Evolutionary conservation across 306 rosid species (phyloP).

Genomic region (Cicer yamashitae): DNA sequence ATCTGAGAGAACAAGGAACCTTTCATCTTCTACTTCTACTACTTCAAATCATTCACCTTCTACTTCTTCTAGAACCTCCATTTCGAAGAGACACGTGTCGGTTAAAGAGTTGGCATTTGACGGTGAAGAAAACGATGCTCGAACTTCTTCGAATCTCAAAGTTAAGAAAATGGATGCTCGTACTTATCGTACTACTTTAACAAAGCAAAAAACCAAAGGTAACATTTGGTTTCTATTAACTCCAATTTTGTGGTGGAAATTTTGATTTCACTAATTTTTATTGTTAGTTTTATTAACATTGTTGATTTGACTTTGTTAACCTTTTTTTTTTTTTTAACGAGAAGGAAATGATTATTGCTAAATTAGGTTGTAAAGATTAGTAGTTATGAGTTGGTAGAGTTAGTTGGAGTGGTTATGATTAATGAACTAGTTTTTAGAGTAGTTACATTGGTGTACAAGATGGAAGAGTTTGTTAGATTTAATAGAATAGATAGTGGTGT

Average conservation of each 20-base stretch:
- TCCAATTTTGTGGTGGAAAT: neutral
- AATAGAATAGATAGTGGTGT: neutral
- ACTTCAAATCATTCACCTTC: constrained; percentile 44
- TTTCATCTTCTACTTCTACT: constrained; percentile 25
- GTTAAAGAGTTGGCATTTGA: constrained; percentile 44
- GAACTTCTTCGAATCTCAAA: constrained; percentile 42
- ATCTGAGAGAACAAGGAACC: constrained; percentile 59
- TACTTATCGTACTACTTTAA: constrained; percentile 45
- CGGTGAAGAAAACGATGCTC: constrained; percentile 32
- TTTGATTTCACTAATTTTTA: neutral
- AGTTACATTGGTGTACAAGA: neutral
- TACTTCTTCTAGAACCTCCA: constrained; percentile 47
- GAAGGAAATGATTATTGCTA: constrained; percentile 1
- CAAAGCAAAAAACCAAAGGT: constrained; percentile 21
- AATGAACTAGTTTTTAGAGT: neutral
- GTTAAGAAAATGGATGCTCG: constrained; percentile 51
- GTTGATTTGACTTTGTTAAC: neutral
- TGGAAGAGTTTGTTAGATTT: constrained; percentile 1
- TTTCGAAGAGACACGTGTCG: constrained; percentile 50
- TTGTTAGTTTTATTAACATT: neutral
- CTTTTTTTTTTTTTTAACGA: neutral
- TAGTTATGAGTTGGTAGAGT: constrained; percentile 1
- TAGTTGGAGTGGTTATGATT: neutral
- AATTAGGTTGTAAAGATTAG: neutral
- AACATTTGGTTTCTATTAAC: neutral